Evolutionary conservation across 1,139 yeast genomes (phyloP).

Genomic region (Yarrowia galli): DNA sequence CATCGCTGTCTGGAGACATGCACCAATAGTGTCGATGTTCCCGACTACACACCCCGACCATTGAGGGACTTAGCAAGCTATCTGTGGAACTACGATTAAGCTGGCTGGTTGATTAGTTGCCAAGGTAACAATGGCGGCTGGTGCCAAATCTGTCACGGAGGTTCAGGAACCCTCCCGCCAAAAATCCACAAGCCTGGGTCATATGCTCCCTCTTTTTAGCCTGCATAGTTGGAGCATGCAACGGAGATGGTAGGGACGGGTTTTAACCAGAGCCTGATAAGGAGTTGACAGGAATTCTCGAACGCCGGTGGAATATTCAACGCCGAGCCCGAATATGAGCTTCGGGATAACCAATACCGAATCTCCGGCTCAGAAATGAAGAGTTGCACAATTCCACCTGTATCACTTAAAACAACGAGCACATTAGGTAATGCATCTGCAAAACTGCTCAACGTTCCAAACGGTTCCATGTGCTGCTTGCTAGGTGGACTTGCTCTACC

Average conservation of each 20-base stretch:
- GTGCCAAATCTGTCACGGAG: neutral
- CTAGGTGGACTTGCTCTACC: neutral
- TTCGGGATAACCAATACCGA: no score
- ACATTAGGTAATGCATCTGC: no score
- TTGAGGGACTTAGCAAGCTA: no score
- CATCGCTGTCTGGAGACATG: no score
- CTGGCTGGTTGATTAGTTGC: slow-evolving; percentile 1
- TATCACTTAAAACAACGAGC: no score
- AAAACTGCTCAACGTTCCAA: neutral
- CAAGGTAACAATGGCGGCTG: neutral
- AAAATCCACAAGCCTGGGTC: slow-evolving; percentile 7
- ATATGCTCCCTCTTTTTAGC: slow-evolving; percentile 1
- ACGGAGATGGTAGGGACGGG: slow-evolving; percentile 1
- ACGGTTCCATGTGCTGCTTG: neutral
- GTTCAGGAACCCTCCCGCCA: neutral
- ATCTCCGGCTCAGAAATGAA: no score
- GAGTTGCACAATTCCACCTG: no score
- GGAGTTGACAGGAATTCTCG: neutral
- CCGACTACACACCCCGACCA: no score
- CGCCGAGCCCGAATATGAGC: no score
- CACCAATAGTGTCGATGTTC: no score
- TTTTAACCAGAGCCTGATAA: neutral
- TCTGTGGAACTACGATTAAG: neutral
- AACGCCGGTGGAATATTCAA: neutral
- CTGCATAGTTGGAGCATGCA: slow-evolving; percentile 1